Evolutionary conservation across 2,329 filamentous ascomycete species (phyloP).

Genomic region (Pyrenophora seminiperda): DNA sequence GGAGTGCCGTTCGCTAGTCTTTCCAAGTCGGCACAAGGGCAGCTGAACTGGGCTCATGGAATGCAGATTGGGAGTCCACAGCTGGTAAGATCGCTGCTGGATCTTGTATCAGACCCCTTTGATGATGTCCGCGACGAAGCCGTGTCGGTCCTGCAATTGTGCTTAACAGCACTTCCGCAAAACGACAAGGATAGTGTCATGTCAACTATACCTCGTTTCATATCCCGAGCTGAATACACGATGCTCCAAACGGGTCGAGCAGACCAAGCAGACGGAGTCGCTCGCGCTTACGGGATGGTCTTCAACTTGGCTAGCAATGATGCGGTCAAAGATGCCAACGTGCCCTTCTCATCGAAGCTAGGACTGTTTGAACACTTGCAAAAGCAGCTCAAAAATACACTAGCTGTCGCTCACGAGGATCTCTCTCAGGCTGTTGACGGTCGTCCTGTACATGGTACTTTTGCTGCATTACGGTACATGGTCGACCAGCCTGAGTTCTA

Average conservation of each 20-base stretch:
- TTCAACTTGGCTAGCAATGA: slow-evolving; percentile 59
- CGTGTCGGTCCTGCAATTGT: slow-evolving; percentile 51
- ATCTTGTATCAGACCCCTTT: slow-evolving; percentile 86
- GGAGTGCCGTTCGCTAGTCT: slow-evolving; percentile 46
- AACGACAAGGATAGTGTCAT: slow-evolving; percentile 17
- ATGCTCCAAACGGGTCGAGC: slow-evolving; percentile 78
- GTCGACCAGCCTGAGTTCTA: slow-evolving; percentile 51
- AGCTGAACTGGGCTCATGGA: slow-evolving; percentile 57
- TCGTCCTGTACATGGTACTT: slow-evolving; percentile 54
- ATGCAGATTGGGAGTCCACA: slow-evolving; percentile 51
- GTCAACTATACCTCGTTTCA: slow-evolving; percentile 29
- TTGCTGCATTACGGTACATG: slow-evolving; percentile 56
- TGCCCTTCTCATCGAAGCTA: slow-evolving; percentile 38
- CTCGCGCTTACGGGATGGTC: slow-evolving; percentile 73
- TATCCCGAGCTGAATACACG: slow-evolving; percentile 55
- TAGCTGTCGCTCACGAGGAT: slow-evolving; percentile 66
- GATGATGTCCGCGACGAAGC: slow-evolving; percentile 78
- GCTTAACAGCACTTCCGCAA: slow-evolving; percentile 28
- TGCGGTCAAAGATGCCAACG: slow-evolving; percentile 16
- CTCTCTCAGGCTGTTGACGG: slow-evolving; percentile 64
- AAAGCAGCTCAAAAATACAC: slow-evolving; percentile 66
- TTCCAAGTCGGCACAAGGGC: slow-evolving; percentile 56
- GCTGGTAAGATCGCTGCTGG: slow-evolving; percentile 69
- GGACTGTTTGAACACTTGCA: slow-evolving; percentile 64
- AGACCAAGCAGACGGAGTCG: slow-evolving; percentile 90